A percentile compares a stretch with the other conserved stretches of the same genome.
Conservation (phyloP, 805 yeast species). For the Nematodospora valgi region DNA sequence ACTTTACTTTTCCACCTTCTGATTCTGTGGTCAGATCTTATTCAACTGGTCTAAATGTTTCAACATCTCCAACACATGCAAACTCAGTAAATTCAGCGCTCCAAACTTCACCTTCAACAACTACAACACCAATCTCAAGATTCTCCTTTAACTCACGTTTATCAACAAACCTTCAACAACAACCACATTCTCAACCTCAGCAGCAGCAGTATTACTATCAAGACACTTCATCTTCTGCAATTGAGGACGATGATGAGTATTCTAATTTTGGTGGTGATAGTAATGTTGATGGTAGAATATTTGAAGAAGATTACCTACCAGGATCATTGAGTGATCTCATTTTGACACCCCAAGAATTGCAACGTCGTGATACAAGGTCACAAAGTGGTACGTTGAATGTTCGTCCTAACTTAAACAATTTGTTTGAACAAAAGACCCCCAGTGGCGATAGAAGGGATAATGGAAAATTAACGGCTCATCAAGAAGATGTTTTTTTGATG, state of each 20-base stretch:
- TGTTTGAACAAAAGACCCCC: background rate
- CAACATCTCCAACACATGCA: slow-evolving; percentile 4
- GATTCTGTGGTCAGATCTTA: background rate
- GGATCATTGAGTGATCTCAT: slow-evolving; percentile 70
- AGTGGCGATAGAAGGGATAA: slow-evolving; percentile 1
- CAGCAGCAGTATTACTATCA: slow-evolving; percentile 2
- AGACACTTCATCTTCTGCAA: slow-evolving; percentile 8
- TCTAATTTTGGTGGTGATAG: slow-evolving; percentile 33
- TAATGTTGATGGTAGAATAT: slow-evolving; percentile 16
- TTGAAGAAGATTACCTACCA: slow-evolving; percentile 79
- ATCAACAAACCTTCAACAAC: slow-evolving; percentile 4
- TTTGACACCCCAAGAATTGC: slow-evolving; percentile 75
- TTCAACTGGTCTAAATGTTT: slow-evolving; percentile 1
- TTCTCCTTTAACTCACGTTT: slow-evolving; percentile 1
- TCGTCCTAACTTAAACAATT: slow-evolving; percentile 25
- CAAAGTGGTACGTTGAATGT: slow-evolving; percentile 40
- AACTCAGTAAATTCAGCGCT: background rate
- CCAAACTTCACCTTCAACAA: slow-evolving; percentile 1
- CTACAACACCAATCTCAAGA: slow-evolving; percentile 2
- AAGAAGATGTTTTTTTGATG: slow-evolving; percentile 39
- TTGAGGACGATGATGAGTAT: slow-evolving; percentile 9
- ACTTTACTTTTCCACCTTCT: background rate
- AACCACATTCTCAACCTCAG: no score
- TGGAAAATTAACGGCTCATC: slow-evolving; percentile 7
- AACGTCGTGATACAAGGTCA: slow-evolving; percentile 63